Base-by-base conservation (phyloP, 2,329 filamentous ascomycete species). In the Sclerotiophoma versabilis region DNA sequence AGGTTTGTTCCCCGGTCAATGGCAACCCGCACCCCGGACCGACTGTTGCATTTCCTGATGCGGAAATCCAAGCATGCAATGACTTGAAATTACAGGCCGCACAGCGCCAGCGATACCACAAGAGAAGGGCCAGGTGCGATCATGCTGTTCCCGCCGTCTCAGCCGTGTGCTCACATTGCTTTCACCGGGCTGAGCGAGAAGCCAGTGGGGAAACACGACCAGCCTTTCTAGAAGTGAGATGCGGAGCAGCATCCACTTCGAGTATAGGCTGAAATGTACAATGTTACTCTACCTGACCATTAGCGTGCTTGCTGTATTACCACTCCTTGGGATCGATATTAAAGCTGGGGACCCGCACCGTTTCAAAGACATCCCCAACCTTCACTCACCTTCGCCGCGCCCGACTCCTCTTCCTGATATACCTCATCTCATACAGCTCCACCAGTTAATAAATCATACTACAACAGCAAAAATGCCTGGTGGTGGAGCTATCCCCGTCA, bases 231-330 rank as follows among this genome's bases (percentile, higher is more conserved):
- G 65, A 72, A 72, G 57, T 66, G 58, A 62, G 60, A 60, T 62
- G 58, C 70, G 71, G 71, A 72, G 70, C 23, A 68, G 20, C 57
- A 36, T 5, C 71, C 63, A 37, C 9, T 59, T 64, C 26, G 20
- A 59, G 69, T 48, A 54, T 72, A 72, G 69, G 11, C 54, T 53
- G 34, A 42, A 41, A 58, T 55, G 54, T 53, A 59, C 64, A 70
- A 72, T 72, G 71, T 66, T 70, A 73, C 71, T 65, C 63, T 72
- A 64, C 60, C 66, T 59, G 66, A 69, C 57, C 37, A 29, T 58
- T 62, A 58, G 66, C 57, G 53, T 60, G 64, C 64, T 36, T 69
- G 65, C 63, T 63, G 67, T 68, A 70, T 68, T 67, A 71, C 67
- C 45, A 58, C 58, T 58, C 41, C 62, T 59, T 44, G 60, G 58